Evolutionary conservation across 2,329 filamentous ascomycete species (phyloP).

Genomic region (Colletotrichum sp.): DNA sequence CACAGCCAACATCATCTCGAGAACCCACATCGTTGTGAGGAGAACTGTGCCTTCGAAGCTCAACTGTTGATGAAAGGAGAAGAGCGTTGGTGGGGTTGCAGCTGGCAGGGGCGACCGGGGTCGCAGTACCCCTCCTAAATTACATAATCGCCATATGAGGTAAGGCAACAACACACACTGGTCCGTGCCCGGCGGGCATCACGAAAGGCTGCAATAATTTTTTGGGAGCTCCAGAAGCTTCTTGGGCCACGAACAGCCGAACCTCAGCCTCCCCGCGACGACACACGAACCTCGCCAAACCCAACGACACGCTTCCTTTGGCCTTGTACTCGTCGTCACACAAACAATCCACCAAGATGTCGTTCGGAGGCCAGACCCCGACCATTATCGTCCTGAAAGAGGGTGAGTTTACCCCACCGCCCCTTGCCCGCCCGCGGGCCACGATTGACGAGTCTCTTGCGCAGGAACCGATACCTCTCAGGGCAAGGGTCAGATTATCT

Average conservation of each 20-base stretch:
- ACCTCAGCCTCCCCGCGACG: slow-evolving; percentile 12
- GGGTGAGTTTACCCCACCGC: slow-evolving; percentile 66
- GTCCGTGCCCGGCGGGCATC: slow-evolving; percentile 23
- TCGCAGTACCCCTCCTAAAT: slow-evolving; percentile 15
- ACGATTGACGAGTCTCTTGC: slow-evolving; percentile 18
- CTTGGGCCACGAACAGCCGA: slow-evolving; percentile 29
- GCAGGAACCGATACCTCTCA: slow-evolving; percentile 96
- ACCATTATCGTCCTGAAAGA: slow-evolving; percentile 98
- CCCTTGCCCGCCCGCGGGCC: slow-evolving; percentile 26
- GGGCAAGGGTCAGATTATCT: slow-evolving; percentile 94
- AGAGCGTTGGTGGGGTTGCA: not conserved
- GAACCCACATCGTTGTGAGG: not conserved
- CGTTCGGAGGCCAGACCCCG: slow-evolving; percentile 95
- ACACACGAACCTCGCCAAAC: not conserved
- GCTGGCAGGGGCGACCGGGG: not conserved
- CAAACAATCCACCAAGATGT: slow-evolving; percentile 63
- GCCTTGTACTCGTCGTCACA: not conserved
- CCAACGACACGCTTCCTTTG: not conserved
- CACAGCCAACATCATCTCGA: not conserved
- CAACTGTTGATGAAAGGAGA: not conserved
- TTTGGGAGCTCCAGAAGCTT: slow-evolving; percentile 51
- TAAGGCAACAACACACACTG: slow-evolving; percentile 16
- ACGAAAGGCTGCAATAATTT: slow-evolving; percentile 54
- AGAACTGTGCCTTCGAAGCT: not conserved
- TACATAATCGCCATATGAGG: slow-evolving; percentile 19